These are phyloP conservation scores for Dipteronia dyeriana DNA, from an alignment of 345 rosid genomes.

Conservation along the genomic window DNA sequence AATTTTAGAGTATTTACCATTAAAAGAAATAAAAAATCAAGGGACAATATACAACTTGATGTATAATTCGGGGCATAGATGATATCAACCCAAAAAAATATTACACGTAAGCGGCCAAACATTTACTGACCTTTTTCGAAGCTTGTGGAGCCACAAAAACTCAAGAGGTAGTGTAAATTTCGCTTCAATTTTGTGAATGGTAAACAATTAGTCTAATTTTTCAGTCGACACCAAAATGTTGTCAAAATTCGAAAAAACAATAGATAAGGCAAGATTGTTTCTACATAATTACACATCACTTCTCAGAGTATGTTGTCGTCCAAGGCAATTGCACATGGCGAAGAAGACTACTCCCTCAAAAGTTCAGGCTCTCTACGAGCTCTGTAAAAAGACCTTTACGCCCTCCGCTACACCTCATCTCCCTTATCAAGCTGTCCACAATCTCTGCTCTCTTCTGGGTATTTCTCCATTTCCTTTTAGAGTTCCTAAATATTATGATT, in stretches of 20 bases:
- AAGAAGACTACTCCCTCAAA: slow-evolving; percentile 51
- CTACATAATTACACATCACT: slow-evolving; percentile 17
- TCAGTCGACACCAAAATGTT: slow-evolving; percentile 33
- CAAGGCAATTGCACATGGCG: slow-evolving; percentile 48
- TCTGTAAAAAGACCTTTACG: slow-evolving; percentile 57
- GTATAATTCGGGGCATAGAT: too few species aligned
- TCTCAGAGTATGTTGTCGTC: slow-evolving; percentile 20
- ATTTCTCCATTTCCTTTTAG: slow-evolving; percentile 20
- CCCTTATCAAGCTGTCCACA: slow-evolving; percentile 47
- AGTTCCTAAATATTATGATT: not conserved
- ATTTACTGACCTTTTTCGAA: not conserved
- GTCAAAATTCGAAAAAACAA: slow-evolving; percentile 45
- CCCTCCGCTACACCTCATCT: slow-evolving; percentile 53
- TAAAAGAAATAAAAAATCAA: too few species aligned
- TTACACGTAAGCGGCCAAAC: not conserved
- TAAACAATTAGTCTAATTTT: not conserved
- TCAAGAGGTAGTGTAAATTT: not conserved
- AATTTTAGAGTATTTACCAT: too few species aligned
- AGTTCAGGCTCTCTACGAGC: slow-evolving; percentile 68
- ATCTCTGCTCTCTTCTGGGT: slow-evolving; percentile 76
- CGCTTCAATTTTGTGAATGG: not conserved
- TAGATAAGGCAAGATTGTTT: slow-evolving; percentile 44
- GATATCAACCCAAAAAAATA: too few species aligned
- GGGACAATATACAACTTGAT: too few species aligned
- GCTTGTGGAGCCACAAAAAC: not conserved